Conservation (phyloP, 768 basidiomycete species). For the Cytidiella melzeri region DNA sequence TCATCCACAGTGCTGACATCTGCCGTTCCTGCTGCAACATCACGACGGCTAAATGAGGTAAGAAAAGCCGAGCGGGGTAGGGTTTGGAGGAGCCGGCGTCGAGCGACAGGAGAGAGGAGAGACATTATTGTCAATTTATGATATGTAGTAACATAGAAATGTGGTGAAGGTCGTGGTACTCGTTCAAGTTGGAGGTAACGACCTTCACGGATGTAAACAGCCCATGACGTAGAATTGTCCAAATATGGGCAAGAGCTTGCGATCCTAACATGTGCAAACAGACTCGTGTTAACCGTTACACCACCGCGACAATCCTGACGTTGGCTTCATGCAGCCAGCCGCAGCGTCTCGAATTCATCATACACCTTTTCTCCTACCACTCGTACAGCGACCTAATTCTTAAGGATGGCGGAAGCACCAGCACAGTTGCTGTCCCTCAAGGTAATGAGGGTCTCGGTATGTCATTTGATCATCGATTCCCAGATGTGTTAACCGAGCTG, state of each 20-base stretch:
- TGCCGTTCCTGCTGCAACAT: not conserved
- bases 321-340: not conserved
- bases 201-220: too few relatives aligned
- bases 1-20: not conserved
- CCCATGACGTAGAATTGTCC: slow-evolving; percentile 21
- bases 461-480: slow-evolving; percentile 26
- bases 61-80: not conserved
- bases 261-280: slow-evolving; percentile 22
- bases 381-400: not conserved
- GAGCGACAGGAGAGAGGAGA: not conserved
- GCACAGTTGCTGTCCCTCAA: slow-evolving; percentile 71
- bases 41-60: not conserved
- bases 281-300: not conserved
- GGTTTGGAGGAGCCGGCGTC: not conserved
- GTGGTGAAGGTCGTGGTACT: too few relatives aligned
- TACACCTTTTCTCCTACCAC: not conserved
- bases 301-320: not conserved
- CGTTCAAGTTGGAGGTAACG: too few relatives aligned
- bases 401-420: slow-evolving; percentile 40
- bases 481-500: slow-evolving; percentile 6
- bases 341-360: not conserved
- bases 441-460: slow-evolving; percentile 83
- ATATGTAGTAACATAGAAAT: not conserved
- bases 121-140: not conserved
- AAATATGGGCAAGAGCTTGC: slow-evolving; percentile 14